phyloP scores from a whole-genome alignment of 441 rosid genomes.

The Corymbia calophylla region DNA sequence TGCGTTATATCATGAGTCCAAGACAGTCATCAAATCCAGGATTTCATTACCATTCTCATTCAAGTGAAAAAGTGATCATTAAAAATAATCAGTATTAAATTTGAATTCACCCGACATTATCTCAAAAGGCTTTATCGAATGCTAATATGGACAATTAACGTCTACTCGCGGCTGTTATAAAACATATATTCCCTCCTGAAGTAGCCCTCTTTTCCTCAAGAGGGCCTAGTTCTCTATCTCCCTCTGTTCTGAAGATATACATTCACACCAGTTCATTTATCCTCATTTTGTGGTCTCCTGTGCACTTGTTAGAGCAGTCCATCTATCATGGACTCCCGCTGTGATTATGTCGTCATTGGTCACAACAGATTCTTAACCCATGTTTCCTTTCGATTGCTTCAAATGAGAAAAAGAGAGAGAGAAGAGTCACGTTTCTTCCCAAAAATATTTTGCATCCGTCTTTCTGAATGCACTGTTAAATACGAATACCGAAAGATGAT shows the following conservation, averaged over 20 bases:
- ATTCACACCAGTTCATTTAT: not conserved
- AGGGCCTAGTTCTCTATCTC: not conserved
- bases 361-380: not conserved
- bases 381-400: not conserved
- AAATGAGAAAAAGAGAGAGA: not conserved
- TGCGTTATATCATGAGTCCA: not conserved
- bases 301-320: not conserved
- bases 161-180: not conserved
- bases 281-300: not conserved
- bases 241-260: not conserved
- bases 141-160: not conserved
- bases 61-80: not conserved
- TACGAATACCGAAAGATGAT: not conserved
- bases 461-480: not conserved
- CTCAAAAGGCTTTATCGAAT: not conserved
- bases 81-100: not conserved
- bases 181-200: not conserved
- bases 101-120: not conserved
- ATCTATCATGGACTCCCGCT: not conserved
- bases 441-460: not conserved
- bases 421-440: not conserved
- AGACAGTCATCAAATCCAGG: not conserved
- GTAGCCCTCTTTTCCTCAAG: not conserved
- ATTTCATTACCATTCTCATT: not conserved
- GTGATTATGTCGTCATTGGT: not conserved